A percentile compares a stretch with the other conserved stretches of the same genome.
These are phyloP conservation scores for Podila minutissima DNA, from an alignment of 192 early-diverging fungal species.

Conservation along the genomic window DNA sequence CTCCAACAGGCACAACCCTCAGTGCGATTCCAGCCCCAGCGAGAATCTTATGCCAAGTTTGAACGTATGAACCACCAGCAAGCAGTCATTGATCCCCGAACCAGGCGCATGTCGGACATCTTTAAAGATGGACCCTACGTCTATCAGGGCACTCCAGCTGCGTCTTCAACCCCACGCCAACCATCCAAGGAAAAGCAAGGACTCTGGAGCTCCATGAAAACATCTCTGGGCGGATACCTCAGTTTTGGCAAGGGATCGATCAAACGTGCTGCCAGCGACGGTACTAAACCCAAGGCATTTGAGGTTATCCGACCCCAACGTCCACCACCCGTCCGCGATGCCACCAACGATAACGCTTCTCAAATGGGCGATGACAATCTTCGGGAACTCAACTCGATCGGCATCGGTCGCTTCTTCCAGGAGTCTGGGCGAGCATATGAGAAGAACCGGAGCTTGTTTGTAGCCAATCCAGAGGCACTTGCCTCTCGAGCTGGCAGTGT, in stretches of 20 bases:
- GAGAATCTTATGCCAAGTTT: constrained; percentile 32
- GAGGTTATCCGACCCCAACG: constrained; percentile 40
- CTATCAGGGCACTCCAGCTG: constrained; percentile 12
- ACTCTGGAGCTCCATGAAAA: constrained; percentile 20
- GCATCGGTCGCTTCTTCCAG: constrained; percentile 46
- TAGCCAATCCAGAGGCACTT: constrained; percentile 36
- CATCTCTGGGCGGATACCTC: constrained; percentile 15
- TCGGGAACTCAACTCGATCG: constrained; percentile 36
- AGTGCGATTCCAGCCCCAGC: constrained; percentile 14
- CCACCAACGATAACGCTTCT: constrained; percentile 10
- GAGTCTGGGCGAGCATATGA: constrained; percentile 42
- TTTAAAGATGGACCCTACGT: constrained; percentile 45
- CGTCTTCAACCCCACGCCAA: not conserved
- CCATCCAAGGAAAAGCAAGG: constrained; percentile 11
- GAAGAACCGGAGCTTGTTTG: constrained; percentile 27
- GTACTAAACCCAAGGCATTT: constrained; percentile 45
- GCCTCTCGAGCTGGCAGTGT: constrained; percentile 23
- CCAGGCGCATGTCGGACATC: constrained; percentile 41
- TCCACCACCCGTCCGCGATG: constrained; percentile 14
- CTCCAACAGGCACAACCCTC: constrained; percentile 42
- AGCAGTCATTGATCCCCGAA: constrained; percentile 13
- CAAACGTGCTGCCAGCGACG: constrained; percentile 3
- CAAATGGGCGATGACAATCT: constrained; percentile 35
- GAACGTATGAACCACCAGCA: constrained; percentile 46
- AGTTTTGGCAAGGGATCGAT: constrained; percentile 10